Conservation (phyloP, 2,329 filamentous ascomycete species). For the Pezicula neosporulosa region DNA sequence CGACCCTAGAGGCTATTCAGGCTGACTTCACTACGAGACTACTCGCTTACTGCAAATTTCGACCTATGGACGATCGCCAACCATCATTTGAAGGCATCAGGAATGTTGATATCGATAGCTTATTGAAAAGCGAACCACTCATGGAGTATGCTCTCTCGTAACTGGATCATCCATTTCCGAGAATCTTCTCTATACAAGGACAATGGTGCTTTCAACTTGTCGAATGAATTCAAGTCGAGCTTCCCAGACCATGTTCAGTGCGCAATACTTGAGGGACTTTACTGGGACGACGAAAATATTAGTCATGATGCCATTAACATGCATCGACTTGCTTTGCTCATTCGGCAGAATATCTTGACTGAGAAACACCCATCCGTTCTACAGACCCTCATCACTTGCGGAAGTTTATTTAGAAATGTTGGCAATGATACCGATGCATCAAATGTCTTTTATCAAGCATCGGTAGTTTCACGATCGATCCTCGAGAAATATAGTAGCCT, state of each 20-base stretch:
- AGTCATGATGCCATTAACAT: neutral
- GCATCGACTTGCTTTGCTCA: neutral
- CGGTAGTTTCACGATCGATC: neutral
- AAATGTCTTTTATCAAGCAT: neutral
- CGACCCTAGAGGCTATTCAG: neutral
- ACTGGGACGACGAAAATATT: neutral
- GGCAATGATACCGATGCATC: neutral
- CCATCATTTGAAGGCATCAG: neutral
- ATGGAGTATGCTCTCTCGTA: neutral
- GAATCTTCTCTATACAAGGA: neutral
- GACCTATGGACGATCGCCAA: neutral
- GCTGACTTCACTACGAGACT: neutral
- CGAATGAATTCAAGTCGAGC: neutral
- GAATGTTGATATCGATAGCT: neutral
- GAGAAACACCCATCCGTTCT: slow-evolving; percentile 1
- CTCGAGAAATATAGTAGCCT: neutral
- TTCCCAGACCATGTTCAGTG: neutral
- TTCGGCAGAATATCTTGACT: neutral
- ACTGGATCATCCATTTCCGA: neutral
- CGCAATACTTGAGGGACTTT: neutral
- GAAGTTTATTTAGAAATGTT: neutral
- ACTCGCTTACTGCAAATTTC: neutral
- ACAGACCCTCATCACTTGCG: neutral
- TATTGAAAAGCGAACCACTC: neutral
- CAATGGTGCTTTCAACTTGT: neutral